Base-by-base conservation (phyloP, 495 filamentous ascomycete genomes). In the Neurospora sp. region DNA sequence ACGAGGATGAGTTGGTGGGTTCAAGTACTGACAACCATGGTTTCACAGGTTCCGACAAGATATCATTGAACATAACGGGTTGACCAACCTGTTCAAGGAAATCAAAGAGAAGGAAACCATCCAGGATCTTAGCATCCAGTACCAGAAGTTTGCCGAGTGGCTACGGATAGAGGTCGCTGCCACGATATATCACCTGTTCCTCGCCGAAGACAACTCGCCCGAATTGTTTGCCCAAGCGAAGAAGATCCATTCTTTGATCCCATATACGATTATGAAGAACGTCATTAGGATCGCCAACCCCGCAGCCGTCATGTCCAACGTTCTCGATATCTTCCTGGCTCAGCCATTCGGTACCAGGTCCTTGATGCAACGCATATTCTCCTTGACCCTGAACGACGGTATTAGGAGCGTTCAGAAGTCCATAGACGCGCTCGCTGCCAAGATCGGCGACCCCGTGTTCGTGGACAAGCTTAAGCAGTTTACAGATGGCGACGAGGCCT, bases 141-240 rank as follows among this genome's bases (percentile, higher is more conserved):
- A 98, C 80, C 92, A 96, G 77, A 98, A 98, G 78, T 99, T 99
- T 78, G 95, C 95, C 38, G 96, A 99, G 81, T 99, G 96, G 96
- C 85, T 98, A 69, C 91, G 96, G 38, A 99, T 99, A 77, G 96
- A 99, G 82, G 91, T 99, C 53, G 96, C 96, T 8, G 96, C 96
- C 31, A 98, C 96, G 16, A 89, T 99, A 42, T 99, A 99, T 80
- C 96, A 99, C 81, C 84, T 99, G 40, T 99, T 99, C 87, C 87
- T 99, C 48, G 96, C 96, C 42, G 96, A 99, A 80, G 96, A 99
- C 79, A 99, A 99, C 81, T 97, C 94, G 3, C 93, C 94, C 9
- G 96, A 99, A 75, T 79, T 99, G 41, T 97, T 98, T 81, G 94
- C 94, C 4, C 96, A 98, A 79, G 90, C 91, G 3, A 98, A 95